phyloP scores from a whole-genome alignment of 495 filamentous ascomycete genomes.

The Diplogelasinospora grovesii region DNA sequence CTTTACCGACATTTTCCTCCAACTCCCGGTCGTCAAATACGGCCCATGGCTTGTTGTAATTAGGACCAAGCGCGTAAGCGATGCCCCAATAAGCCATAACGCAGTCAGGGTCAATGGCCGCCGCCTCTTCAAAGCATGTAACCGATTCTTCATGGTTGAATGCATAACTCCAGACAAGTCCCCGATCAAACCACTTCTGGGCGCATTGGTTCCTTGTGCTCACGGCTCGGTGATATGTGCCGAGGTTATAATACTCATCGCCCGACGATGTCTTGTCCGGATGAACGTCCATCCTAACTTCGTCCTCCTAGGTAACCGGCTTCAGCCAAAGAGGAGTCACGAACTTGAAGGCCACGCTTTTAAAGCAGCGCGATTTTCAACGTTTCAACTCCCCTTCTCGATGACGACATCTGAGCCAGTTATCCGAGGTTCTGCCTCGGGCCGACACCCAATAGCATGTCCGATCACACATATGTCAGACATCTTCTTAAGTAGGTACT shows the following conservation, averaged over 20 bases:
- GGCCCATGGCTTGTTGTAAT: conserved; percentile 71
- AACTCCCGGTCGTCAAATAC: conserved; percentile 57
- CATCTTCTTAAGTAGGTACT: too few relatives aligned
- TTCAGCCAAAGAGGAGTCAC: too few relatives aligned
- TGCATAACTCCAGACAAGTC: conserved; percentile 56
- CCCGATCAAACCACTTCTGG: conserved; percentile 56
- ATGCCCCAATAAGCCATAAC: conserved; percentile 64
- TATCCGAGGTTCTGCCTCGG: too few relatives aligned
- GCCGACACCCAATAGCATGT: too few relatives aligned
- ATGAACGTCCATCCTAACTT: too few relatives aligned
- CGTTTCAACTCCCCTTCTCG: too few relatives aligned
- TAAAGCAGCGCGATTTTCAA: too few relatives aligned
- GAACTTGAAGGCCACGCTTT: too few relatives aligned
- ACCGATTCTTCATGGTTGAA: conserved; percentile 62
- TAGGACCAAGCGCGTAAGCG: conserved; percentile 58
- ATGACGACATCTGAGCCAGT: too few relatives aligned
- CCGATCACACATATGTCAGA: too few relatives aligned
- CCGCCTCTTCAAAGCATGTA: conserved; percentile 53
- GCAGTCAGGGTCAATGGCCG: conserved; percentile 44
- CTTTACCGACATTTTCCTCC: conserved; percentile 34
- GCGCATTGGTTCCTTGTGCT: conserved; percentile 36
- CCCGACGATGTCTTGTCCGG: too few relatives aligned
- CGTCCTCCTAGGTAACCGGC: too few relatives aligned
- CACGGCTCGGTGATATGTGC: conserved; percentile 43
- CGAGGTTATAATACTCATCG: conserved; percentile 50